Evolutionary conservation across 129 eudicot species (phyloP).

Genomic region (Daucus carota): DH1_v3.0 NC_030384.2:36777001-36777500

Average conservation of each 20-base stretch:
- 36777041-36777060: background rate
- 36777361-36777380: background rate
- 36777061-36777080: background rate
- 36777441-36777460: slow-evolving; percentile 82
- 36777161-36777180: background rate
- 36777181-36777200: background rate
- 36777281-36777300: slow-evolving; percentile 82
- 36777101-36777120: slow-evolving; percentile 1
- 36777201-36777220: slow-evolving; percentile 75
- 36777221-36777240: slow-evolving; percentile 54
- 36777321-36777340: slow-evolving; percentile 43
- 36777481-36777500: slow-evolving; percentile 84
- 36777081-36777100: slow-evolving; percentile 4
- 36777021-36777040: background rate
- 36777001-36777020: background rate
- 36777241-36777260: slow-evolving; percentile 83
- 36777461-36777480: slow-evolving; percentile 84
- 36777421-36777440: slow-evolving; percentile 46
- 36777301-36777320: slow-evolving; percentile 64
- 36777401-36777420: slow-evolving; percentile 61
- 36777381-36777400: slow-evolving; percentile 34
- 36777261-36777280: slow-evolving; percentile 94
- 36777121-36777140: background rate
- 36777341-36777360: background rate
- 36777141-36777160: background rate